phyloP scores from a whole-genome alignment of 345 rosid genomes.

The Eucalyptus cloeziana region DNA sequence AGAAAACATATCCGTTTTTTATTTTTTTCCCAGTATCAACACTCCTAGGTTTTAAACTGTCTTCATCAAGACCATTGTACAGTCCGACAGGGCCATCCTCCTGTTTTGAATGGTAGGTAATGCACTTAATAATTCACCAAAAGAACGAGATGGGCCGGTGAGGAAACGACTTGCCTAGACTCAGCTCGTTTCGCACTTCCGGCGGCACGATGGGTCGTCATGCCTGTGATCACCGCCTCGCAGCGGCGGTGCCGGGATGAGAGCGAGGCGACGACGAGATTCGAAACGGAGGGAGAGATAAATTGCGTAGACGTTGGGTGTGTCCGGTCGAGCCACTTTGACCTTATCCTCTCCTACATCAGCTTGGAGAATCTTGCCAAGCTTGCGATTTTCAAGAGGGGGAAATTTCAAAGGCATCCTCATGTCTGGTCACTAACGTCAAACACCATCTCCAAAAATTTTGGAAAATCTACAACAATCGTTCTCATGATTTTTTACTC shows the following conservation, averaged over 20 bases:
- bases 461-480: neutral
- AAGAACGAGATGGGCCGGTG: neutral
- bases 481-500: too few relatives aligned
- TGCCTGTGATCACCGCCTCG: rapidly evolving
- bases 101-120: neutral
- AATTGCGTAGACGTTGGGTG: too few relatives aligned
- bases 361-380: neutral
- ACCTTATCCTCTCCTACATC: neutral
- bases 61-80: neutral
- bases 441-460: neutral
- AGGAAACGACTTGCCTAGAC: neutral
- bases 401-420: neutral
- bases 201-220: neutral
- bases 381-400: neutral
- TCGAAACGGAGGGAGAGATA: neutral
- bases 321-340: neutral
- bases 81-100: neutral
- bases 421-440: neutral
- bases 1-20: neutral
- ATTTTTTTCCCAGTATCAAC: neutral
- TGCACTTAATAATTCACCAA: neutral
- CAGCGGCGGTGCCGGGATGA: neutral
- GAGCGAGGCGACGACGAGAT: neutral
- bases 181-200: neutral
- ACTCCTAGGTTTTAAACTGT: neutral